phyloP scores from a whole-genome alignment of 371 early-diverging fungal genomes.

The Actinomortierella ambigua region DNA sequence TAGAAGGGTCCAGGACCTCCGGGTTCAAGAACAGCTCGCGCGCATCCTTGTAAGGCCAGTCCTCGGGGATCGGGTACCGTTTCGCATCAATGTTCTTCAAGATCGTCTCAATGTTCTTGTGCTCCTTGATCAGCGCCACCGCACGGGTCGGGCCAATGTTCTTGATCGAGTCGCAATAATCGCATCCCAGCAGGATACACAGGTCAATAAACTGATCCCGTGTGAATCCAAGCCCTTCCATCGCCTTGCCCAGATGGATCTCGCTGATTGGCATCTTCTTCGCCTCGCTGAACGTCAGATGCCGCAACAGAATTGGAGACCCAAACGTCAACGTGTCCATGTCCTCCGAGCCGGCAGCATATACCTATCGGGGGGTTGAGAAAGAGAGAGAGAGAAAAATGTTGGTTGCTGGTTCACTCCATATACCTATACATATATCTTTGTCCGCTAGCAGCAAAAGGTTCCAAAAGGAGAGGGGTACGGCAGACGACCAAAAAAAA shows the following conservation, averaged over 20 bases:
- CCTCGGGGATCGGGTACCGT: slow-evolving; percentile 81
- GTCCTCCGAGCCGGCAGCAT: slow-evolving; percentile 99
- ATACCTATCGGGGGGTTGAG: slow-evolving; percentile 60
- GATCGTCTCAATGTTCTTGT: slow-evolving; percentile 88
- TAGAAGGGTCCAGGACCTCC: slow-evolving; percentile 72
- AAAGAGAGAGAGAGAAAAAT: slow-evolving; percentile 4
- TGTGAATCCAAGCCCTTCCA: slow-evolving; percentile 84
- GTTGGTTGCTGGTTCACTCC: background rate
- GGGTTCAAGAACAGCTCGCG: slow-evolving; percentile 90
- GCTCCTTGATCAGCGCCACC: slow-evolving; percentile 86
- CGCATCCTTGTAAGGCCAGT: slow-evolving; percentile 94
- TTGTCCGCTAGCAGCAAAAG: background rate
- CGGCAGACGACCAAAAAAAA: no score
- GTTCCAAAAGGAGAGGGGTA: no score
- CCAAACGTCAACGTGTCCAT: slow-evolving; percentile 99
- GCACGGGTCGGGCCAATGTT: slow-evolving; percentile 98
- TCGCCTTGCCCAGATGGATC: slow-evolving; percentile 81
- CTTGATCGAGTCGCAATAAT: slow-evolving; percentile 97
- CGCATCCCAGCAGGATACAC: slow-evolving; percentile 99
- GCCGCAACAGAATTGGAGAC: slow-evolving; percentile 91
- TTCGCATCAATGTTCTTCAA: slow-evolving; percentile 75
- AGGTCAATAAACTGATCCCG: slow-evolving; percentile 96
- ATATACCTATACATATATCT: background rate
- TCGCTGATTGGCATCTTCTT: slow-evolving; percentile 96
- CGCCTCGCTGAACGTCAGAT: slow-evolving; percentile 93